phyloP scores from a whole-genome alignment of 116 monocot species.

The Trichopus zeylanicus region DNA sequence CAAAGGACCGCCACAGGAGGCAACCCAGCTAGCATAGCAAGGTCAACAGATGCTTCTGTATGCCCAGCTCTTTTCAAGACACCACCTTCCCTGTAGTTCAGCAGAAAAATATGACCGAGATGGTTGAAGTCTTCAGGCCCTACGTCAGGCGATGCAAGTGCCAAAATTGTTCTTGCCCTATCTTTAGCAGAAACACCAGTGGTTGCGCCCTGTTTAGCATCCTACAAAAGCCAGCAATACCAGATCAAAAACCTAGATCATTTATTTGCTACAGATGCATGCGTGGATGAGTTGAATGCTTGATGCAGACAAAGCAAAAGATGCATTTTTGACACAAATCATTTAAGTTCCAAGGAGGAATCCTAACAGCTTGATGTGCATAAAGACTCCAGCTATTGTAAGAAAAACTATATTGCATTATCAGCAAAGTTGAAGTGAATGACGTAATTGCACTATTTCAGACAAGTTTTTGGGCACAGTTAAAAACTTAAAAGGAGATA shows the following conservation, averaged over 20 bases:
- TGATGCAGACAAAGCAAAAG: not conserved
- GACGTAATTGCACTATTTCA: not conserved
- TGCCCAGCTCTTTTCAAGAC: slow-evolving; percentile 97
- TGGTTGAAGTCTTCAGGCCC: slow-evolving; percentile 85
- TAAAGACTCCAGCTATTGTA: not conserved
- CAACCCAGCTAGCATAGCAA: slow-evolving; percentile 79
- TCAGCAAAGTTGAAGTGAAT: not conserved
- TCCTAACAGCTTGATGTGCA: not conserved
- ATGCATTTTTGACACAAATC: not conserved
- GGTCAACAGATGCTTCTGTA: slow-evolving; percentile 94
- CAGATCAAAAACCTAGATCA: not conserved
- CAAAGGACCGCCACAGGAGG: slow-evolving; percentile 70
- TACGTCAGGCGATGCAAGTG: slow-evolving; percentile 72
- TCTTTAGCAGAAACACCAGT: slow-evolving; percentile 98
- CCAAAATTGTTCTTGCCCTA: slow-evolving; percentile 63
- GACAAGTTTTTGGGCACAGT: not conserved
- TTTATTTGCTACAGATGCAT: not conserved
- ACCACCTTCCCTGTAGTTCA: slow-evolving; percentile 93
- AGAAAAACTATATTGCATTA: not conserved
- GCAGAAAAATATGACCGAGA: slow-evolving; percentile 94
- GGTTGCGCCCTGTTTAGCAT: slow-evolving; percentile 89
- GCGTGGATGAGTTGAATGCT: not conserved
- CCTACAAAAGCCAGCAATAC: slow-evolving; percentile 25
- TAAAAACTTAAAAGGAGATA: not conserved
- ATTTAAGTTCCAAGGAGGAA: not conserved